Evolutionary conservation across 441 rosid species (phyloP).

Genomic region (Erodium chrysanthum): DNA sequence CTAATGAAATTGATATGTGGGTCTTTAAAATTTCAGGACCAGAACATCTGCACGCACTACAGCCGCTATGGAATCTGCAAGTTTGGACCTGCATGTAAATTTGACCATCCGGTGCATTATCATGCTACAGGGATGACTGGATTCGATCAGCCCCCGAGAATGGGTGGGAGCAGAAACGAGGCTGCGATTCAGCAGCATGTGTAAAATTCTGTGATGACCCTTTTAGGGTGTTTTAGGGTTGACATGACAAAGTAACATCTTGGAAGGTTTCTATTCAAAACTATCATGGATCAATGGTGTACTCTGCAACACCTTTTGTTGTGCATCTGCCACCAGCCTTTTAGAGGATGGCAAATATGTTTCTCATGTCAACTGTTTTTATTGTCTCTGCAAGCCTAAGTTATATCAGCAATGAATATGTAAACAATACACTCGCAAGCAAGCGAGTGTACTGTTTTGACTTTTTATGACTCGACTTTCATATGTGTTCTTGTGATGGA

Average conservation of each 20-base stretch:
- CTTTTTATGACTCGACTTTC: no score
- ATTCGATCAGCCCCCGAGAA: constrained; percentile 22
- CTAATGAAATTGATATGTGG: neutral
- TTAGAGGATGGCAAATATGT: constrained; percentile 26
- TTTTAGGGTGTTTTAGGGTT: constrained; percentile 22
- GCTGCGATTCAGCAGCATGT: constrained; percentile 28
- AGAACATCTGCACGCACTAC: constrained; percentile 62
- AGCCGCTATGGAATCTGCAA: constrained; percentile 89
- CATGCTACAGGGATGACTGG: constrained; percentile 22
- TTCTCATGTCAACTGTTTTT: constrained; percentile 10
- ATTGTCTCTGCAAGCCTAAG: constrained; percentile 10
- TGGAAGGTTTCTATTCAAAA: constrained; percentile 10
- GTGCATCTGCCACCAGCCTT: constrained; percentile 30
- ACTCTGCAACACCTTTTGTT: constrained; percentile 5
- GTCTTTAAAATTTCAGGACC: constrained; percentile 38
- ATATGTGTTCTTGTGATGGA: no score
- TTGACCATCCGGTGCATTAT: constrained; percentile 55
- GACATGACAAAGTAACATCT: constrained; percentile 13
- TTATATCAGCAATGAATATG: constrained; percentile 20
- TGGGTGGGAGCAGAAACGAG: constrained; percentile 25
- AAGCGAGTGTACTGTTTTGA: no score
- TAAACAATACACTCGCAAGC: constrained; percentile 14
- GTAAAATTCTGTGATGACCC: constrained; percentile 23
- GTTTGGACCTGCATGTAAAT: constrained; percentile 87
- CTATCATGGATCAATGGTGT: neutral